Conservation (phyloP, 345 rosid genomes). For the Lumnitzera racemosa region DNA sequence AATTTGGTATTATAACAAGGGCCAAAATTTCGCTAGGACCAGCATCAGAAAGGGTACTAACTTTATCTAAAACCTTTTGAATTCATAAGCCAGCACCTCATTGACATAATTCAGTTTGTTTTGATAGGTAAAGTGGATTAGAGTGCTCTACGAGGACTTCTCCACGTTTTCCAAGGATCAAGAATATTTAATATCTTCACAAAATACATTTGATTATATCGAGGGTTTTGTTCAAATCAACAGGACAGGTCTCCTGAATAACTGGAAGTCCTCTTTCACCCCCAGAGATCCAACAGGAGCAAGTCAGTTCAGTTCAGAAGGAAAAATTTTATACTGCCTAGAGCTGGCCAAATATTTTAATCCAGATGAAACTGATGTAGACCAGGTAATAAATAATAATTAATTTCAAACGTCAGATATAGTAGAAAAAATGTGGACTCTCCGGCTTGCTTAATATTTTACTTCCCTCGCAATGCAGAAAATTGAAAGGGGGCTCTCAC, state of each 20-base stretch:
- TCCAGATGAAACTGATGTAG: conserved; percentile 31
- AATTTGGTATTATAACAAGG: conserved; percentile 85
- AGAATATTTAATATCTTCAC: conserved; percentile 57
- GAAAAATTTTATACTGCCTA: conserved; percentile 74
- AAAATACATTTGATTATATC: conserved; percentile 66
- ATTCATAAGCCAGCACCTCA: neutral
- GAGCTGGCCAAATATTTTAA: conserved; percentile 77
- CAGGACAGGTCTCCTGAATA: conserved; percentile 64
- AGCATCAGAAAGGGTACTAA: conserved; percentile 57
- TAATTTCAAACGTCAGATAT: conserved; percentile 2
- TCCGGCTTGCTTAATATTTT: neutral
- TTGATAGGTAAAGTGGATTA: conserved; percentile 87
- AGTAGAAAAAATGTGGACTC: conserved; percentile 1
- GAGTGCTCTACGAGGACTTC: conserved; percentile 81
- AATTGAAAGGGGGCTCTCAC: conserved; percentile 45
- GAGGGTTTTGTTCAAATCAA: conserved; percentile 87
- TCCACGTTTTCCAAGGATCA: conserved; percentile 71
- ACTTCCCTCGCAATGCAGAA: conserved; percentile 31
- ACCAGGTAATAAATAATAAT: conserved; percentile 39
- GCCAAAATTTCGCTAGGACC: conserved; percentile 72
- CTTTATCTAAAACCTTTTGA: neutral
- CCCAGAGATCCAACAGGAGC: conserved; percentile 68
- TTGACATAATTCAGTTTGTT: conserved; percentile 3
- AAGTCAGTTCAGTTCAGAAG: conserved; percentile 63
- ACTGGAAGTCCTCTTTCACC: conserved; percentile 78